Conservation (phyloP, 2,329 filamentous ascomycete species). For the Fusarium tupiense region DNA sequence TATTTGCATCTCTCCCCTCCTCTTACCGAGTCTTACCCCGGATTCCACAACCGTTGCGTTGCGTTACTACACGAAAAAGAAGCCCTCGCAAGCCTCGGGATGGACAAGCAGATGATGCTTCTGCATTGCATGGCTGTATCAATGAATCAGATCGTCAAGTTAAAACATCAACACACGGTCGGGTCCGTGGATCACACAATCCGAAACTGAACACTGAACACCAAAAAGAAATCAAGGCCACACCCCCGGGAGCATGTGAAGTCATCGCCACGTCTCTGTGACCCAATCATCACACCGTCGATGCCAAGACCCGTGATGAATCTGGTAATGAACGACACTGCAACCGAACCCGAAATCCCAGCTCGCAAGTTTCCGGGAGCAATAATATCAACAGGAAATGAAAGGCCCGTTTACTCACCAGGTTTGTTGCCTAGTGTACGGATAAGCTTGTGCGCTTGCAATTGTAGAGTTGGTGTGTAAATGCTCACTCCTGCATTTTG, state of each 20-base stretch:
- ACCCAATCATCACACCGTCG: constrained; percentile 34
- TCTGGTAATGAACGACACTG: constrained; percentile 35
- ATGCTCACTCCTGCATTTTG: constrained; percentile 14
- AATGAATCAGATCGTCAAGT: background rate
- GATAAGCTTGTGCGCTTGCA: background rate
- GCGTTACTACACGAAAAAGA: constrained; percentile 4
- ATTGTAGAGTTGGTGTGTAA: constrained; percentile 13
- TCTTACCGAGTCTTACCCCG: constrained; percentile 24
- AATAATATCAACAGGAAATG: background rate
- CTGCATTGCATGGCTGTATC: background rate
- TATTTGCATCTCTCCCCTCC: background rate
- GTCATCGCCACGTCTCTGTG: constrained; percentile 39
- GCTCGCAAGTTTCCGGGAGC: background rate
- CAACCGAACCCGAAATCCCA: constrained; percentile 16
- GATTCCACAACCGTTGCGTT: constrained; percentile 28
- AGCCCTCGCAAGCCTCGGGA: background rate
- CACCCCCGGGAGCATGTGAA: constrained; percentile 33
- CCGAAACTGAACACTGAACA: constrained; percentile 8
- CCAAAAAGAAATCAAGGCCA: constrained; percentile 13
- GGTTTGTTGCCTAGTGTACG: background rate
- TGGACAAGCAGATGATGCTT: background rate
- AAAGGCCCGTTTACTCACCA: constrained; percentile 2
- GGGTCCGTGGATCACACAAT: constrained; percentile 16
- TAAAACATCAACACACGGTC: constrained; percentile 18
- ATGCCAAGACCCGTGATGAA: constrained; percentile 30